Base-by-base conservation (phyloP, 2,329 filamentous ascomycete genomes). In the Phoma sp. region DNA sequence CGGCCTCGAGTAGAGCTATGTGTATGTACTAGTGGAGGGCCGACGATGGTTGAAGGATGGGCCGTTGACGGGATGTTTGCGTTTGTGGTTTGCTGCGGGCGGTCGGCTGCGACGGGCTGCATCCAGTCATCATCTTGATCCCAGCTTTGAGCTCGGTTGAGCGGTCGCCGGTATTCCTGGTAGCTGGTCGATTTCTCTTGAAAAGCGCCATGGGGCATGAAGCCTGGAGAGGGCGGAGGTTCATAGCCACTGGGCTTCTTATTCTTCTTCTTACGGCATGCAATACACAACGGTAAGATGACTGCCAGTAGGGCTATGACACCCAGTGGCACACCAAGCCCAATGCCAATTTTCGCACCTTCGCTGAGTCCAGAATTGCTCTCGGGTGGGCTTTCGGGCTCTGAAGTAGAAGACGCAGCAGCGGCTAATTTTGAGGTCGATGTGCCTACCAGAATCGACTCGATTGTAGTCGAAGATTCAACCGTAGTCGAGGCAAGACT, bases 321-420 rank as follows among this genome's bases (percentile, higher is more conserved):
- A 1, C 82, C 84, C 14, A 87, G 74, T 2, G 85, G 85, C 2
- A 87, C 59, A 7, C 72, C 73, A 11, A 75, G 45, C 13, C 72
- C 72, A 3, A 75, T 60, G 6, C 68, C 70, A 25, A 74, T 66
- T 52, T 75, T 75, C 32, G 68, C 64, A 1, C 42, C 41, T 43
- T 55, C 58, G 1, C 66, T 67, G 10, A 74, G 60, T 4, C 64
- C 65, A 23, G 57, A 54, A 9, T 47, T 46, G 25, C 54, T 60
- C 1, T 59, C 48, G n/a, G 59, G 52, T 7, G 67, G 63, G 7
- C 62, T 58, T 10, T 60, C 52, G 4, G 64, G 49, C 24, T 57
- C 49, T 18, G 65, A 48, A 2, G 60, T 57, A 22, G 65, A 33
- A 27, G 60, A 61, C 4, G 45, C 22, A 6, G 25, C 32, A 1